Evolutionary conservation across 805 yeast genomes (phyloP).

Genomic region (Yarrowia sp.): DNA sequence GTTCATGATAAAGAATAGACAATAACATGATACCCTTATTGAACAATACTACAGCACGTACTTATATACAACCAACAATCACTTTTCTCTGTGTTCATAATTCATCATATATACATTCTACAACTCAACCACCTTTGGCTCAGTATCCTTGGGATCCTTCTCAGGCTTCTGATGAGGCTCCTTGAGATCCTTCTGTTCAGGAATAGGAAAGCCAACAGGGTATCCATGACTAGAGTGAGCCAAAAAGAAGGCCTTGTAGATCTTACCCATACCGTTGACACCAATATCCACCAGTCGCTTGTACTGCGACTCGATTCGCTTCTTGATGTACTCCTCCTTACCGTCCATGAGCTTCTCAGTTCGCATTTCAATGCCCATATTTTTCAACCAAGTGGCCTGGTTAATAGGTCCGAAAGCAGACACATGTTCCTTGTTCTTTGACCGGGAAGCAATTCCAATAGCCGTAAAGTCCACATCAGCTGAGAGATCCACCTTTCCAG

Average conservation of each 20-base stretch:
- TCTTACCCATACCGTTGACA: conserved; percentile 67
- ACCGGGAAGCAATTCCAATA: conserved; percentile 43
- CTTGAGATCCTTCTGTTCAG: background rate
- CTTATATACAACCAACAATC: too few relatives aligned
- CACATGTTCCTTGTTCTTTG: conserved; percentile 33
- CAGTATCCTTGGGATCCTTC: background rate
- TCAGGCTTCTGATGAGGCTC: conserved; percentile 13
- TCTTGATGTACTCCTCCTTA: conserved; percentile 47
- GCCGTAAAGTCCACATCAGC: conserved; percentile 80
- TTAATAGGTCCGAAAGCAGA: conserved; percentile 57
- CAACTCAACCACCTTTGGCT: conserved; percentile 4
- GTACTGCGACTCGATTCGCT: conserved; percentile 56
- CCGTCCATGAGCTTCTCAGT: conserved; percentile 48
- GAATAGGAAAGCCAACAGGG: conserved; percentile 20
- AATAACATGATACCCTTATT: too few relatives aligned
- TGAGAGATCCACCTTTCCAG: conserved; percentile 79
- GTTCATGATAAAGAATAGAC: too few relatives aligned
- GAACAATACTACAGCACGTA: too few relatives aligned
- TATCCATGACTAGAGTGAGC: conserved; percentile 7
- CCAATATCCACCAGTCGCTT: conserved; percentile 61
- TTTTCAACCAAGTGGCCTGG: conserved; percentile 78
- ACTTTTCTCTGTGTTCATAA: too few relatives aligned
- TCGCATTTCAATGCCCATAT: conserved; percentile 71
- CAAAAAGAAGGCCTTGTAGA: conserved; percentile 55
- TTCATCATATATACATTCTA: background rate